Conservation (phyloP, 1,139 yeast genomes). For the Debaryomyces sp. region DNA sequence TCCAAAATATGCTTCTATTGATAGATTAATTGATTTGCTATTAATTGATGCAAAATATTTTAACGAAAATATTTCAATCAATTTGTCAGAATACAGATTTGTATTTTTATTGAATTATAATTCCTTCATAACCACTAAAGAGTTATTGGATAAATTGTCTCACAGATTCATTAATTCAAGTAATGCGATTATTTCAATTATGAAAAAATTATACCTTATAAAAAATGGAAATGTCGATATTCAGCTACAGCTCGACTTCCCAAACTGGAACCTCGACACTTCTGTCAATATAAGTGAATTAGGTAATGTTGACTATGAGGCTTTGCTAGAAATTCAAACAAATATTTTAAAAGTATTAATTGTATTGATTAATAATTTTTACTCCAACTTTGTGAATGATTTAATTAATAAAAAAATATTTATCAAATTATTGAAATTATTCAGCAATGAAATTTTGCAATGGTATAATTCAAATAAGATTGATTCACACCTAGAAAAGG, state of each 20-base stretch:
- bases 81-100: conserved; percentile 46
- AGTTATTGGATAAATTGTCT: conserved; percentile 45
- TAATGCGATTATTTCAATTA: conserved; percentile 50
- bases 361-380: conserved; percentile 72
- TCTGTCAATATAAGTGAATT: conserved; percentile 38
- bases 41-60: conserved; percentile 43
- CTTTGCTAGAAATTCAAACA: conserved; percentile 71
- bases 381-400: conserved; percentile 75
- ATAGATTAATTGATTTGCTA: conserved; percentile 44
- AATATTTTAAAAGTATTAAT: conserved; percentile 80
- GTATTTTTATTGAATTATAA: conserved; percentile 48
- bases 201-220: conserved; percentile 32
- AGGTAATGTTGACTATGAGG: conserved; percentile 56
- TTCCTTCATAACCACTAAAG: conserved; percentile 46
- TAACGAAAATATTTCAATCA: conserved; percentile 40
- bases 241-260: conserved; percentile 33
- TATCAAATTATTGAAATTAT: conserved; percentile 65
- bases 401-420: conserved; percentile 60
- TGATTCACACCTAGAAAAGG: conserved; percentile 41
- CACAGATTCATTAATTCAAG: conserved; percentile 50
- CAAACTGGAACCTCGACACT: conserved; percentile 55
- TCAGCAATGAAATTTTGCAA: conserved; percentile 69
- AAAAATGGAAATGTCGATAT: conserved; percentile 12
- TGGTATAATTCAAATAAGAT: conserved; percentile 65
- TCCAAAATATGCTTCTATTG: conserved; percentile 46